These are phyloP conservation scores for Telfairia occidentalis DNA, from an alignment of 331 rosid genomes.

Conservation along the genomic window DNA sequence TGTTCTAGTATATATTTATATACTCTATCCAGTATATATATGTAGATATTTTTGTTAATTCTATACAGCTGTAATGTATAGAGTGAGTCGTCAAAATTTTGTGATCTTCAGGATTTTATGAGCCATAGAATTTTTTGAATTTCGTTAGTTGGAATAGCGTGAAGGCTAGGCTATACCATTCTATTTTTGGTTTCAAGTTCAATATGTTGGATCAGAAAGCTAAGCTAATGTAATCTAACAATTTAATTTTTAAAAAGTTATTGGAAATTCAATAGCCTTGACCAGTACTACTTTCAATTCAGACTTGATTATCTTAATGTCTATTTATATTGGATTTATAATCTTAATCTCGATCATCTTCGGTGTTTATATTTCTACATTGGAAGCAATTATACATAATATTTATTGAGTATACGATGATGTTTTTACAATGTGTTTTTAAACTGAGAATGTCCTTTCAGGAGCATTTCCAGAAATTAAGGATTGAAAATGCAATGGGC, in stretches of 20 bases:
- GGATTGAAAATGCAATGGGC: constrained; percentile 79
- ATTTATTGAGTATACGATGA: neutral
- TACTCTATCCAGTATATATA: too few relatives aligned
- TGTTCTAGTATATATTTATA: too few relatives aligned
- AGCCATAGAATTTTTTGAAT: too few relatives aligned
- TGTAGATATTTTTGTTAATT: too few relatives aligned
- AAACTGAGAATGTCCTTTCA: constrained; percentile 18
- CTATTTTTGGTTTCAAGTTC: neutral
- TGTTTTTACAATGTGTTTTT: neutral
- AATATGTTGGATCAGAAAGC: neutral
- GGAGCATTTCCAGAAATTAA: constrained; percentile 75
- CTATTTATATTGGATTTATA: neutral
- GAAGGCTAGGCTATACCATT: neutral
- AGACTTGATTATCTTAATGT: neutral
- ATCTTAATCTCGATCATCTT: neutral
- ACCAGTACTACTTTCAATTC: too few relatives aligned
- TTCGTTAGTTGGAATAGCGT: neutral
- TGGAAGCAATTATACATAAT: neutral
- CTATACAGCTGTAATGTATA: too few relatives aligned
- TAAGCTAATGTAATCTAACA: neutral
- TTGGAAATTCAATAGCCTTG: too few relatives aligned
- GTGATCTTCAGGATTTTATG: too few relatives aligned
- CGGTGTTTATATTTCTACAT: neutral
- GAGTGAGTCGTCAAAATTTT: too few relatives aligned
- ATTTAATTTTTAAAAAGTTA: neutral